Evolutionary conservation across 225 moss, liverwort and hornwort genomes (phyloP).

Genomic region (Neckera pumila): DNA sequence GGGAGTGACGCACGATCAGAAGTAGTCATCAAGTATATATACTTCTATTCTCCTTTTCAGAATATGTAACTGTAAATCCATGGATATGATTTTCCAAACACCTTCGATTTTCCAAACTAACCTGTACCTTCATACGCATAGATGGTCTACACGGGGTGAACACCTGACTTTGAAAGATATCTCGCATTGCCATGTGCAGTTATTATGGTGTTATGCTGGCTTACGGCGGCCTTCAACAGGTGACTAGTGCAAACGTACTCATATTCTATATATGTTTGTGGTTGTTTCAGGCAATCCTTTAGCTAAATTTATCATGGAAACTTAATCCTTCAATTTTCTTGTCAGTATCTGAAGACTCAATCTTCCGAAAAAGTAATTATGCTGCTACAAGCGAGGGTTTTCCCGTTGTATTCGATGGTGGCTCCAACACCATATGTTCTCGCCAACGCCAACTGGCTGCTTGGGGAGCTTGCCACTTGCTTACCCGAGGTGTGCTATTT

Average conservation of each 20-base stretch:
- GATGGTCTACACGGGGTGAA: background rate
- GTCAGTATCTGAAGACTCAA: conserved; percentile 66
- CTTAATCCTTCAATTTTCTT: background rate
- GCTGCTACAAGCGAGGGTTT: conserved; percentile 46
- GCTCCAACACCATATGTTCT: conserved; percentile 38
- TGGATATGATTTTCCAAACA: background rate
- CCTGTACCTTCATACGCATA: background rate
- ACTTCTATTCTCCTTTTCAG: background rate
- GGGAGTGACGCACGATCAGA: conserved; percentile 44
- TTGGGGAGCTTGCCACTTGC: conserved; percentile 43
- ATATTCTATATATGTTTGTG: background rate
- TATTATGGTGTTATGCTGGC: conserved; percentile 69
- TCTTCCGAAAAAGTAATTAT: conserved; percentile 44
- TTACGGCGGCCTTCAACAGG: conserved; percentile 72
- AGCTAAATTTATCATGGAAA: background rate
- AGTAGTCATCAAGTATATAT: conserved; percentile 41
- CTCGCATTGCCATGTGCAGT: conserved; percentile 30
- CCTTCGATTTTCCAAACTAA: background rate
- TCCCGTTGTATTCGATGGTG: conserved; percentile 28
- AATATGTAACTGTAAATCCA: background rate
- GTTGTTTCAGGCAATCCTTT: background rate
- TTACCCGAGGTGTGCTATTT: conserved; percentile 33
- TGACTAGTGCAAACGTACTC: background rate
- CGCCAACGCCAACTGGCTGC: conserved; percentile 48
- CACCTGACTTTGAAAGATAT: background rate